phyloP scores from a whole-genome alignment of 345 rosid species.

The Dimocarpus longan region DNA sequence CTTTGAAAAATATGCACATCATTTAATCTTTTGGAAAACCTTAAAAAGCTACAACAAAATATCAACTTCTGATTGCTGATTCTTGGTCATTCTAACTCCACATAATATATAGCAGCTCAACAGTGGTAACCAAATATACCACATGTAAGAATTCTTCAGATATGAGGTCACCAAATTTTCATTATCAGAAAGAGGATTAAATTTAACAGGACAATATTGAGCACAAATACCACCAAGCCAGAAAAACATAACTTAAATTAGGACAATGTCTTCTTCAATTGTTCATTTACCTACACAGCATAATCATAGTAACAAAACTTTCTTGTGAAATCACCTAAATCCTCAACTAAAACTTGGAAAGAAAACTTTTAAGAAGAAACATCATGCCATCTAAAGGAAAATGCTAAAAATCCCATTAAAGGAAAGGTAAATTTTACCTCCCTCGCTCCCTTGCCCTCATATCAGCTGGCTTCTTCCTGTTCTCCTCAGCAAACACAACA shows the following conservation, averaged over 20 bases:
- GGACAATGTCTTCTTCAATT: not conserved
- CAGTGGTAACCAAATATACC: not conserved
- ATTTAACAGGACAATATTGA: not conserved
- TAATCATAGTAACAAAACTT: not conserved
- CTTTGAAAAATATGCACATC: not conserved
- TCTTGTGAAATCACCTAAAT: not conserved
- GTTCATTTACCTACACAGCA: not conserved
- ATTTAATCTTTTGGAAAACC: not conserved
- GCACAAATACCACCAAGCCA: not conserved
- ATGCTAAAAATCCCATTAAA: not conserved
- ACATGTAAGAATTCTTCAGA: not conserved
- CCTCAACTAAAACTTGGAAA: not conserved
- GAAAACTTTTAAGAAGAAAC: not conserved
- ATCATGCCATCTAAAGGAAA: not conserved
- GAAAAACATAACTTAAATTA: no score
- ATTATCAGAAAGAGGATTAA: not conserved
- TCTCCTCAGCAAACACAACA: constrained; percentile 98
- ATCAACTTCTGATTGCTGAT: not conserved
- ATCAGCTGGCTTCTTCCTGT: constrained; percentile 93
- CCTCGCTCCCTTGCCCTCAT: constrained; percentile 85
- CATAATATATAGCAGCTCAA: not conserved
- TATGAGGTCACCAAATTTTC: not conserved
- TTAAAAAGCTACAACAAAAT: not conserved
- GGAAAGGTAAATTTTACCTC: constrained; percentile 42
- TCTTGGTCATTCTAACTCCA: not conserved